phyloP scores from a whole-genome alignment of 2,329 filamentous ascomycete genomes.

The Xylogone sp. region DNA sequence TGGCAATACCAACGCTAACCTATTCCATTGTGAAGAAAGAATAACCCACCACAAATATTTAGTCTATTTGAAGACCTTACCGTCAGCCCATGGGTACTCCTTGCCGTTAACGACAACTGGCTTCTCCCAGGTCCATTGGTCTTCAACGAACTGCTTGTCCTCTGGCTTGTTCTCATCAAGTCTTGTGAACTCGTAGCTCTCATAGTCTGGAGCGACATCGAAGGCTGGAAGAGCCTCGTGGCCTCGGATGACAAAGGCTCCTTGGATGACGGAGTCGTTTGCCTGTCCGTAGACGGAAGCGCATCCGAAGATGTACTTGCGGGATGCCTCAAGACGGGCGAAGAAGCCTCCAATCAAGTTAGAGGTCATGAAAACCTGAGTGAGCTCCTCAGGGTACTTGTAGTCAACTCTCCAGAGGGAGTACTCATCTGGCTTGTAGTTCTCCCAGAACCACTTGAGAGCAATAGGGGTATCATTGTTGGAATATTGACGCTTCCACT shows the following conservation, averaged over 20 bases:
- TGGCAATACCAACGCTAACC: not conserved
- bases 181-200: conserved; percentile 96
- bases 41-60: not conserved
- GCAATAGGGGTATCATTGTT: conserved; percentile 86
- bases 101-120: conserved; percentile 77
- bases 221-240: conserved; percentile 84
- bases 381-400: conserved; percentile 99
- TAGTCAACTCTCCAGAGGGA: conserved; percentile 92
- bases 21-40: not conserved
- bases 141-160: conserved; percentile 81
- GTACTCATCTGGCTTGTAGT: conserved; percentile 91
- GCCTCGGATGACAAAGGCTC: conserved; percentile 92
- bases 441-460: conserved; percentile 98
- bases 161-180: conserved; percentile 84
- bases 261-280: conserved; percentile 87
- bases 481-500: conserved; percentile 99
- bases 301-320: conserved; percentile 96
- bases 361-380: conserved; percentile 96
- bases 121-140: conserved; percentile 91
- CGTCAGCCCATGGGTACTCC: conserved; percentile 81
- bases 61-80: conserved; percentile 98
- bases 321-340: conserved; percentile 90
- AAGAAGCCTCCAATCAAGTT: conserved; percentile 99
- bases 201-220: conserved; percentile 93
- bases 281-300: conserved; percentile 83